Base-by-base conservation (phyloP, 345 rosid species). In the Eucalyptus polybractea region DNA sequence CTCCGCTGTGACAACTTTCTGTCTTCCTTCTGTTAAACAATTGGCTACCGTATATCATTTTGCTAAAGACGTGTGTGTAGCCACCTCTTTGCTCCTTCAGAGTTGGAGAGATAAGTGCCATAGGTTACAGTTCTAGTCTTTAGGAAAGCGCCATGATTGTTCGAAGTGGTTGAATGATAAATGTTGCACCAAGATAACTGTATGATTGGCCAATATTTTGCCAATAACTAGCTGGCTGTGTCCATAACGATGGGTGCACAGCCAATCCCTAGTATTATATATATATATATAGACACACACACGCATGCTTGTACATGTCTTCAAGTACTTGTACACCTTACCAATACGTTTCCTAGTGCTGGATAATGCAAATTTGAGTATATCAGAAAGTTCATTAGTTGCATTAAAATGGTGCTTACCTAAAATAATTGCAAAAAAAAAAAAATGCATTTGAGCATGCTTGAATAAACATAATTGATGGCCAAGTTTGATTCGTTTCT, bases 281-380 rank as follows among this genome's bases (percentile, higher is more conserved):
- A 16, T 67, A 67, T 60, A 6, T 17, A 8, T 1, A 67, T 0
- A 29, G 1, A 62, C 1, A 29, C 16, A 13, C 16, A 7, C 56
- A 4, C 10, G 25, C 58, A 53, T 53, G 25, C 25, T 62, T 29
- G 72, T 62, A 31, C 37, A 37, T 67, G 80, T 31, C 80, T 67
- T 67, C 80, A 15, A 5, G 80, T 31, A 31, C 42, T 31, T 31
- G 80, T 16, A 31, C 22, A 31, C 37, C 22, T 31, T 31, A 67
- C 81, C 81, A 69, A 69, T 33, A 69, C 42, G 0, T 69, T 33
- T 69, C 83, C 14, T 19, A 72, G 83, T 19, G 45, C 83, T 76
- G 80, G 42, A 76, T 37, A 37, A 19, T 37, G 47, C 27, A 76
- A 76, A 76, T 21, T 76, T 76, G 45, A 37, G 25, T 37, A 76